Conservation (phyloP, 352 stramenopile species). For the Phytophthora sojae region DNA sequence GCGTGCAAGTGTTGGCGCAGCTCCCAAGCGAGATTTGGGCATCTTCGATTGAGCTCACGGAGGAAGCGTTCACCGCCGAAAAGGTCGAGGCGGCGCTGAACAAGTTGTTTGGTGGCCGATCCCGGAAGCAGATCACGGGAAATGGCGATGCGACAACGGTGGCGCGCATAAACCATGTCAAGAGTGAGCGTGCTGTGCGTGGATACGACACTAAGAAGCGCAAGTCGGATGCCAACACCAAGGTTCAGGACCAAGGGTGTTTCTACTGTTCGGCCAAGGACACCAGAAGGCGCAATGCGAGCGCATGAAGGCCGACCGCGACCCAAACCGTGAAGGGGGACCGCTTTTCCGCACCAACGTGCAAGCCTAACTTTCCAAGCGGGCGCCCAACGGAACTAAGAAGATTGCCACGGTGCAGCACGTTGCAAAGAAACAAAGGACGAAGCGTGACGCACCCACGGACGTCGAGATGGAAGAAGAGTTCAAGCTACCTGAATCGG, state of each 20-base stretch:
- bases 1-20: neutral
- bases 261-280: constrained; percentile 12
- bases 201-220: neutral
- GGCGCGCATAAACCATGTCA: neutral
- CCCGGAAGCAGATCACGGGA: neutral
- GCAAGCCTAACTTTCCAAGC: neutral
- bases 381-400: neutral
- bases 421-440: no score
- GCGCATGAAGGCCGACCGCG: neutral
- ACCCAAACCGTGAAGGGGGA: constrained; percentile 10
- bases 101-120: neutral
- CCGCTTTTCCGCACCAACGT: constrained; percentile 9
- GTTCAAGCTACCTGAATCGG: no score
- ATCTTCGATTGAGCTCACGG: neutral
- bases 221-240: neutral
- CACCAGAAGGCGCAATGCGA: constrained; percentile 17
- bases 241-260: neutral
- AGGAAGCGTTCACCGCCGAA: neutral
- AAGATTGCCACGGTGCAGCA: neutral
- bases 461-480: no score
- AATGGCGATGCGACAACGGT: neutral
- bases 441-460: no score
- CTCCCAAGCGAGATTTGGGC: neutral
- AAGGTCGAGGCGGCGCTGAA: neutral
- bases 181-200: neutral